Conservation (phyloP, 2,329 filamentous ascomycete species). For the Penicillium sp. region DNA sequence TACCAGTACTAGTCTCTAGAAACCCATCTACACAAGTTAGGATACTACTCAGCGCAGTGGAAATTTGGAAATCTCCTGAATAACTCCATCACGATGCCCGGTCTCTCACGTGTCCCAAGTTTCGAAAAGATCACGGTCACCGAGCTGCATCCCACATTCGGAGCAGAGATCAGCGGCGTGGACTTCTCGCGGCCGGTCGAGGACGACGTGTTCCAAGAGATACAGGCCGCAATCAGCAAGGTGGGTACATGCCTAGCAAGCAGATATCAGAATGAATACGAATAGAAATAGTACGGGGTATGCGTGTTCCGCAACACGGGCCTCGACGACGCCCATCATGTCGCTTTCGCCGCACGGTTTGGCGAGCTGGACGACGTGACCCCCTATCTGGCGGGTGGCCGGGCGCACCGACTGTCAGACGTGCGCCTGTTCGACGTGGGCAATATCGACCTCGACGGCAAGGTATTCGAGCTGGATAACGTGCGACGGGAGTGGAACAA, state of each 20-base stretch:
- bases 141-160: constrained; percentile 39
- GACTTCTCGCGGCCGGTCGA: constrained; percentile 36
- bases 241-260: constrained; percentile 22
- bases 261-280: neutral
- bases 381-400: constrained; percentile 48
- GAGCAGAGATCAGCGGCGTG: constrained; percentile 38
- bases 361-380: constrained; percentile 57
- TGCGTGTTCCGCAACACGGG: constrained; percentile 52
- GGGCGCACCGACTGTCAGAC: constrained; percentile 49
- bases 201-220: constrained; percentile 36
- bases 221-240: constrained; percentile 36
- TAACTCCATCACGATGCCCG: constrained; percentile 38
- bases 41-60: neutral
- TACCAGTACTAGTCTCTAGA: neutral
- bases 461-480: constrained; percentile 42
- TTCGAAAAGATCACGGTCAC: constrained; percentile 33
- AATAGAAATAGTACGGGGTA: constrained; percentile 49
- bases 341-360: constrained; percentile 51
- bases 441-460: constrained; percentile 53
- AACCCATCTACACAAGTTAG: too few relatives aligned
- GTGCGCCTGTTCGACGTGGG: constrained; percentile 58
- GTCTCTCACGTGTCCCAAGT: constrained; percentile 18
- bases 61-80: neutral
- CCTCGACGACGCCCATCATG: constrained; percentile 52
- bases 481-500: constrained; percentile 44